These are phyloP conservation scores for Aurantiochytrium sp. DNA, from an alignment of 108 stramenopile genomes.

Conservation along the genomic window DNA sequence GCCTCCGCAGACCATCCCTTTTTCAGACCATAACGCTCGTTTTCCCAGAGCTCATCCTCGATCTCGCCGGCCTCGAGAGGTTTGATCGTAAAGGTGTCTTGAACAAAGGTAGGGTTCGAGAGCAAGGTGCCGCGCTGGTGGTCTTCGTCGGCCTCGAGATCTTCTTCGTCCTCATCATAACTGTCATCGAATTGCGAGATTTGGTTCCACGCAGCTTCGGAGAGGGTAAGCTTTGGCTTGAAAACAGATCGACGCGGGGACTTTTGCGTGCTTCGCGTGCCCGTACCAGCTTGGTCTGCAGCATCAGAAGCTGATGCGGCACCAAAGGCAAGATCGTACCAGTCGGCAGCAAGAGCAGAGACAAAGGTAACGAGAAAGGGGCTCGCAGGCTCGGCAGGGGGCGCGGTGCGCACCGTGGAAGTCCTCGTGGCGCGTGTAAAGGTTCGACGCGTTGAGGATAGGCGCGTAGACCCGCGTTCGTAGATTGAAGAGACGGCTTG, in stretches of 20 bases:
- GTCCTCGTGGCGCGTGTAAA: too few species aligned
- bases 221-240: neutral
- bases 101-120: neutral
- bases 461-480: too few species aligned
- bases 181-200: neutral
- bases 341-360: neutral
- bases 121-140: neutral
- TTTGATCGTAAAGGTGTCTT: neutral
- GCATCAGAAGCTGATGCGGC: neutral
- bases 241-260: neutral
- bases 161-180: neutral
- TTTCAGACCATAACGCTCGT: neutral
- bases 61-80: neutral
- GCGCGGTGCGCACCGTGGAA: neutral
- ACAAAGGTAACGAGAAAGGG: neutral
- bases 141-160: neutral
- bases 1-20: neutral
- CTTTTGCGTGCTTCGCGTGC: neutral
- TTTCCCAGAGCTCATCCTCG: slow-evolving; percentile 11
- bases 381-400: neutral
- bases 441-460: too few species aligned
- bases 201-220: neutral
- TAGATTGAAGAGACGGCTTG: too few species aligned
- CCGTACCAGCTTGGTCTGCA: too few species aligned
- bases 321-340: neutral